Conservation (phyloP, 805 yeast genomes). For the Tetrapisispora nanseiensis region DNA sequence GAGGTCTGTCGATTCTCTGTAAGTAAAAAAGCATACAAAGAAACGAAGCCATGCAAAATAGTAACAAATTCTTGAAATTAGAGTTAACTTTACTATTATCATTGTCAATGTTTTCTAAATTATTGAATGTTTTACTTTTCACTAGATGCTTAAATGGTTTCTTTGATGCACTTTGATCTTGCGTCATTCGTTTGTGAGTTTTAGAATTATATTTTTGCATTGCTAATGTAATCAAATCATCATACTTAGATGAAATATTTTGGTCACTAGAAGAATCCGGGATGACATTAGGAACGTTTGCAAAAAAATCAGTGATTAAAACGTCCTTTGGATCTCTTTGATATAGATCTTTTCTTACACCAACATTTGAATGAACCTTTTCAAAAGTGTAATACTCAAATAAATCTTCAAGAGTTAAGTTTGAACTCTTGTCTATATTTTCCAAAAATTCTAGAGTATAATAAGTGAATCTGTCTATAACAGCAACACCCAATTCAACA, state of each 20-base stretch:
- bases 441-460: slow-evolving; percentile 84
- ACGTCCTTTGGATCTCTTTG: slow-evolving; percentile 53
- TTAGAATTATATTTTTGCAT: slow-evolving; percentile 1
- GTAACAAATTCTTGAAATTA: background rate
- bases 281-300: slow-evolving; percentile 75
- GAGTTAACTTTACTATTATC: background rate
- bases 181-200: background rate
- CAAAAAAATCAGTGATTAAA: slow-evolving; percentile 84
- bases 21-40: background rate
- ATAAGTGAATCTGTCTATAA: slow-evolving; percentile 92
- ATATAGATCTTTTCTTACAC: slow-evolving; percentile 78
- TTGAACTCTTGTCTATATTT: slow-evolving; percentile 63
- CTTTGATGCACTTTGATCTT: background rate
- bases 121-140: background rate
- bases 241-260: background rate
- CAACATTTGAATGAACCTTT: slow-evolving; percentile 84
- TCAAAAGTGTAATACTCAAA: slow-evolving; percentile 78
- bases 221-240: slow-evolving; percentile 4
- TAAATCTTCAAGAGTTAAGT: slow-evolving; percentile 67
- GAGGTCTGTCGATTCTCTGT: background rate
- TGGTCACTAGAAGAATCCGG: slow-evolving; percentile 33
- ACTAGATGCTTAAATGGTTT: background rate
- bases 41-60: background rate
- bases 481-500: slow-evolving; percentile 93
- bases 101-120: background rate